Base-by-base conservation (phyloP, 176 grass and related monocot species). In the Dendrocalamus sinicus region DNA sequence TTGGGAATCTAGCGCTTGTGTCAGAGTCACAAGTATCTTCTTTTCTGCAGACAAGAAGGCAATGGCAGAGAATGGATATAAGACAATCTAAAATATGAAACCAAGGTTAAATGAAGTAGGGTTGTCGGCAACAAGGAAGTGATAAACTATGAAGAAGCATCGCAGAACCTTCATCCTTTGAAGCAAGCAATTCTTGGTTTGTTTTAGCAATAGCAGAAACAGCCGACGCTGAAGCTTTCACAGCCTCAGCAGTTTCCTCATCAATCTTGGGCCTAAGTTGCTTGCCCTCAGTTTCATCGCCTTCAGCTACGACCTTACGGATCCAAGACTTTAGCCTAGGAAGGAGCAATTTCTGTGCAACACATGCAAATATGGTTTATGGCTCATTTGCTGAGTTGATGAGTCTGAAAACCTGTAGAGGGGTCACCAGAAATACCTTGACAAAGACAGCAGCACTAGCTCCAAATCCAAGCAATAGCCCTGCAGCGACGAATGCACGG, bases 321-420 rank as follows among this genome's bases (percentile, higher is more conserved):
- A 98, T 94, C 96, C 96, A 98, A 11, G 88, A 73, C 84, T 94
- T 98, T 78, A 98, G 77, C 89, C 90, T 89, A 12, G 93, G 93
- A 71, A 98, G 68, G 69, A 95, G 61, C 16, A 95, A 17, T 83
- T 95, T 98, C 96, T 98, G 85, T 8, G 74, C 66, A 87, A 75
- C 11, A 76, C 22, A 79, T 54, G 70, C 8, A 81, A 20, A 78
- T 12, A 35, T 12, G 50, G 32, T 62, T 40, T 54, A 81, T 72
- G 70, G 1, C 14, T 74, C 17, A 23, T 19, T 66, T 73, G 32
- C 23, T 55, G 26, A 8, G 55, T 66, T 73, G 30, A 19, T 55
- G 24, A 8, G 54, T 12, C 45, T 30, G 0, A 32, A 43, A 71
- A 81, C 10, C 69, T 39, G 52, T 68, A 53, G 50, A 81, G 58